Percentiles rank a stretch among this genome's conserved stretches.
Conservation (phyloP, 2,329 filamentous ascomycete species). For the Ascochyta viciae-villosae region DNA sequence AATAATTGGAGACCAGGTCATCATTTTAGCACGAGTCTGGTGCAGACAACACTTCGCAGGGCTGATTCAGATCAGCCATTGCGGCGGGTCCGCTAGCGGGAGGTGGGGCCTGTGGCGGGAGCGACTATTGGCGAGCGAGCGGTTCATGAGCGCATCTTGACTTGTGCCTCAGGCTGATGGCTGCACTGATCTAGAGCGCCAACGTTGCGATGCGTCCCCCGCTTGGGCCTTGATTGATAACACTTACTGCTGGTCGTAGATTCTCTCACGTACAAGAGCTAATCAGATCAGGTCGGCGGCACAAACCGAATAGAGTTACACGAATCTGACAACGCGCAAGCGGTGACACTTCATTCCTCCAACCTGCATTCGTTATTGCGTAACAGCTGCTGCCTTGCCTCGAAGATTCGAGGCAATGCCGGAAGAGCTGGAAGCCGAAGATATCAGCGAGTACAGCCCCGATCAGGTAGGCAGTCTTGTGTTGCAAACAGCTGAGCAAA, state of each 20-base stretch:
- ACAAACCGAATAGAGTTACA: constrained; percentile 2
- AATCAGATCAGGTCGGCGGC: constrained; percentile 1
- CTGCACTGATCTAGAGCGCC: background rate
- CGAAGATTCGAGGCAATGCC: background rate
- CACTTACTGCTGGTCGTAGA: background rate
- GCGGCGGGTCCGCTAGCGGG: constrained; percentile 8
- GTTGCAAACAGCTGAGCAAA: background rate
- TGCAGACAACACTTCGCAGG: constrained; percentile 1
- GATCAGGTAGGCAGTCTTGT: constrained; percentile 6
- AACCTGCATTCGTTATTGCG: constrained; percentile 6
- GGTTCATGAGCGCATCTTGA: background rate
- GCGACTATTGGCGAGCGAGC: background rate
- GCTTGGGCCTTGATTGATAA: background rate
- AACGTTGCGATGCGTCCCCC: background rate
- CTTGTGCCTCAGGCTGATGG: constrained; percentile 1
- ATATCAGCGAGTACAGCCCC: background rate
- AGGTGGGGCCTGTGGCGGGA: constrained; percentile 7
- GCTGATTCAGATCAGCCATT: constrained; percentile 7
- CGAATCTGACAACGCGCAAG: constrained; percentile 8
- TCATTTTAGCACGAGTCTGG: constrained; percentile 1
- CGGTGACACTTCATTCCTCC: constrained; percentile 12
- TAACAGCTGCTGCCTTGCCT: constrained; percentile 12
- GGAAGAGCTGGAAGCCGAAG: background rate
- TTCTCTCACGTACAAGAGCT: background rate
- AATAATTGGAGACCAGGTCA: background rate